These are phyloP conservation scores for Bonia amplexicaulis DNA, from an alignment of 176 grass and related monocot genomes.

Conservation along the genomic window DNA sequence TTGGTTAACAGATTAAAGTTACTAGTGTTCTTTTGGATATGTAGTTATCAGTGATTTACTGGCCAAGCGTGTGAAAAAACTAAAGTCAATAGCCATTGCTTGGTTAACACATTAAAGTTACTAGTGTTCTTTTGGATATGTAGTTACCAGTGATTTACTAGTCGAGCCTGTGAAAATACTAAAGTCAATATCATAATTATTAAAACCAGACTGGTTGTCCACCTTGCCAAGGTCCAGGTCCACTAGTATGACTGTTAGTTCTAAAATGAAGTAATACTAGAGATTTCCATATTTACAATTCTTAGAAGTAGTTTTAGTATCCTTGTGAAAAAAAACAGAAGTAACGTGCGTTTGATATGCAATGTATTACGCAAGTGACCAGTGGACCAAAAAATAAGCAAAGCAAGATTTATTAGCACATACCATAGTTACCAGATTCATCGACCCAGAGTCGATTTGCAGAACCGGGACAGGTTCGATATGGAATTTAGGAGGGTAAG, in stretches of 20 bases:
- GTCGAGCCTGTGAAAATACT: background rate
- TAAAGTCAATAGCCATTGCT: background rate
- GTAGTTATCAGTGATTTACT: background rate
- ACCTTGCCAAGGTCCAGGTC: slow-evolving; percentile 4
- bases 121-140: background rate
- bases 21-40: background rate
- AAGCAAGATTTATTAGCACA: slow-evolving; percentile 4
- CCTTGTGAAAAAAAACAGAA: background rate
- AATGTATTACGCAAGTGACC: background rate
- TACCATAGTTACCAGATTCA: background rate
- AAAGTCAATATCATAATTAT: background rate
- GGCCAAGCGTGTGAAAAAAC: no score
- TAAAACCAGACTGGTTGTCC: background rate
- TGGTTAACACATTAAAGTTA: background rate
- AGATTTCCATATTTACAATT: background rate
- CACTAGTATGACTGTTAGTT: background rate
- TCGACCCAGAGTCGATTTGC: background rate
- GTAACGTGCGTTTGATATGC: background rate
- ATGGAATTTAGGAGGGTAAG: background rate
- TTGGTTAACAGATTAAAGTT: background rate
- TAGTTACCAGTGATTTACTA: background rate
- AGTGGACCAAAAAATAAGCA: background rate
- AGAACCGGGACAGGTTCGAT: background rate
- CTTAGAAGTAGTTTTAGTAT: background rate
- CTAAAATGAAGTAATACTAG: background rate